These are phyloP conservation scores for Naganishia antarctica DNA, from an alignment of 768 basidiomycete species.

Conservation along the genomic window DNA sequence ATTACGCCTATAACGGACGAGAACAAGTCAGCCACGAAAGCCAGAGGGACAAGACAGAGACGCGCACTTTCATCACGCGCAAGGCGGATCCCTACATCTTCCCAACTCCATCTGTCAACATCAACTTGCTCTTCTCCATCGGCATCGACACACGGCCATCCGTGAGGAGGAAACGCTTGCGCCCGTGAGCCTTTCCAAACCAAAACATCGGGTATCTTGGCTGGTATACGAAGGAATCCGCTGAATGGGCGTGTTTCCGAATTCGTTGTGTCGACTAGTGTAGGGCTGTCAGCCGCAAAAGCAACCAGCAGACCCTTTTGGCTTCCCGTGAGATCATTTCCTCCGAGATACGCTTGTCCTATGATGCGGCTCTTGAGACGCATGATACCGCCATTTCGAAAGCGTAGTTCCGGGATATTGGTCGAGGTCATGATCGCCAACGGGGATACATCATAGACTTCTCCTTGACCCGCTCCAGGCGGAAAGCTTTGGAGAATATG, in stretches of 20 bases:
- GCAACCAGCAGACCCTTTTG: conserved; percentile 2
- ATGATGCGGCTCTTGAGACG: neutral
- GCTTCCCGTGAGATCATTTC: neutral
- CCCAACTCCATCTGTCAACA: conserved; percentile 13
- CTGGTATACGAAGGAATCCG: conserved; percentile 7
- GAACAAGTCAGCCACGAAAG: neutral
- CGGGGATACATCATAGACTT: conserved; percentile 4
- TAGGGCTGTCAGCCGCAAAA: too few relatives aligned
- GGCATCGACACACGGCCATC: neutral
- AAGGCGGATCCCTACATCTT: neutral
- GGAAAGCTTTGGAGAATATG: conserved; percentile 12
- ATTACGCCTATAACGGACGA: neutral
- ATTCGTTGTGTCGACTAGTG: neutral
- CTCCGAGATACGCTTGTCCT: neutral
- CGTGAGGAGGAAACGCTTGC: neutral
- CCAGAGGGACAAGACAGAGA: neutral
- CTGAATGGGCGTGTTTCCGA: neutral
- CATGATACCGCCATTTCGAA: conserved; percentile 9
- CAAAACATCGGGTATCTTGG: conserved; percentile 2
- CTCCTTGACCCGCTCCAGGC: conserved; percentile 14
- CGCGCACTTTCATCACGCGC: neutral
- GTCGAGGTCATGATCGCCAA: conserved; percentile 15
- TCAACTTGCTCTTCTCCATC: conserved; percentile 16
- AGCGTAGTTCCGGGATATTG: conserved; percentile 4
- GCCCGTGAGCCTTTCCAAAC: neutral